A percentile compares a stretch with the other conserved stretches of the same genome.
Evolutionary conservation across 371 early-diverging fungal species (phyloP).

Genomic region (Rhizopus arrhizus): DNA sequence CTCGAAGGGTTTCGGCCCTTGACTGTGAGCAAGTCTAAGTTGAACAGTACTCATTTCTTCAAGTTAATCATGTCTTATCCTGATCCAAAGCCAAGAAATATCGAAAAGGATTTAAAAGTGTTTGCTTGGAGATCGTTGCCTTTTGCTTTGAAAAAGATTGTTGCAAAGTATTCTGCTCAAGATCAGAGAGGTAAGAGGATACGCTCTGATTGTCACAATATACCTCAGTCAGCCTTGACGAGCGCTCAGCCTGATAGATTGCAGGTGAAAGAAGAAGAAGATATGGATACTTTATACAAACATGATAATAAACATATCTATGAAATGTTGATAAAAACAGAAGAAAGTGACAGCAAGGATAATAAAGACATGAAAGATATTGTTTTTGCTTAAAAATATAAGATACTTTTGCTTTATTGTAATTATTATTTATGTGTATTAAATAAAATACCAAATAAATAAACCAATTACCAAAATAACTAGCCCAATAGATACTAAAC

Average conservation of each 20-base stretch:
- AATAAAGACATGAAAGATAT: constrained; percentile 14
- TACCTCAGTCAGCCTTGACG: not conserved
- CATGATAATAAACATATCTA: no score
- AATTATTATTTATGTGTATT: not conserved
- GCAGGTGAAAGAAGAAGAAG: constrained; percentile 44
- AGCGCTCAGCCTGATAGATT: no score
- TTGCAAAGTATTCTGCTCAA: constrained; percentile 63
- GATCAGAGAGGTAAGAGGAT: not conserved
- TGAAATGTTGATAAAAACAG: no score
- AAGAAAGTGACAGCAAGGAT: no score
- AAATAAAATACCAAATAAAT: constrained; percentile 33
- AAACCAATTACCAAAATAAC: constrained; percentile 19
- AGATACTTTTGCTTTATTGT: not conserved
- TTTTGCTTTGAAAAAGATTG: constrained; percentile 71
- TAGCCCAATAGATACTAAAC: constrained; percentile 29
- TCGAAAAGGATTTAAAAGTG: constrained; percentile 84
- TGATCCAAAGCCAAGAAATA: constrained; percentile 80
- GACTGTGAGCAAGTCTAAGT: constrained; percentile 73
- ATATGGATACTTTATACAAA: not conserved
- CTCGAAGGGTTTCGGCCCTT: constrained; percentile 77
- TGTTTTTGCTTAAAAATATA: not conserved
- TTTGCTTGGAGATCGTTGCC: constrained; percentile 73
- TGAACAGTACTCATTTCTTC: constrained; percentile 72
- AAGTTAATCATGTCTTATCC: constrained; percentile 78
- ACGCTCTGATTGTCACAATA: not conserved